Conservation (phyloP, 768 basidiomycete genomes). For the Coprinopsis strossmayeri region DNA sequence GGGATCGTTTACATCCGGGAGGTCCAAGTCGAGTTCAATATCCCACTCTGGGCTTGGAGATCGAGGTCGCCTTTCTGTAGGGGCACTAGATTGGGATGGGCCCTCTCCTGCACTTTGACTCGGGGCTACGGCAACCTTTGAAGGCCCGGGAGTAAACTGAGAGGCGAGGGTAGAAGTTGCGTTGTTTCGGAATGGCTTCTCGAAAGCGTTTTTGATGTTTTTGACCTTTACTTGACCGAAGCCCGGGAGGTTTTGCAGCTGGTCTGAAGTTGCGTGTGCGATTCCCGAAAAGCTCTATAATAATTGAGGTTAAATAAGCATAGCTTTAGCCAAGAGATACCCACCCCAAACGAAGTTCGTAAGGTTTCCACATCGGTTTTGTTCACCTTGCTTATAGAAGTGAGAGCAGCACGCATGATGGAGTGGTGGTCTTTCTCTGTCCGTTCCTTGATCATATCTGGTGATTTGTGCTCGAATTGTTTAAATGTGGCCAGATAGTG, state of each 20-base stretch:
- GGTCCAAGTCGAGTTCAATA: slow-evolving; percentile 52
- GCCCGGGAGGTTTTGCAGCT: slow-evolving; percentile 80
- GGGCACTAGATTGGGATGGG: neutral
- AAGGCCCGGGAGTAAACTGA: slow-evolving; percentile 4
- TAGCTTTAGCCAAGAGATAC: slow-evolving; percentile 19
- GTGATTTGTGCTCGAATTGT: slow-evolving; percentile 88
- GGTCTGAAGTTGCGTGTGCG: slow-evolving; percentile 62
- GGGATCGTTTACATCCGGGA: slow-evolving; percentile 1
- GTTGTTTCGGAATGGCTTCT: slow-evolving; percentile 76
- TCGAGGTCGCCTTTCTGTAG: slow-evolving; percentile 18
- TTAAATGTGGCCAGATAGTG: slow-evolving; percentile 90
- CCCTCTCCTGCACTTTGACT: neutral
- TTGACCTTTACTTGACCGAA: slow-evolving; percentile 93
- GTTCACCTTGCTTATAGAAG: slow-evolving; percentile 89
- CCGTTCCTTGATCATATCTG: slow-evolving; percentile 91
- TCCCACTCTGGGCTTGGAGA: slow-evolving; percentile 65
- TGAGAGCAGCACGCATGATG: slow-evolving; percentile 75
- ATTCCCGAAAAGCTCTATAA: slow-evolving; percentile 82
- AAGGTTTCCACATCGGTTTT: slow-evolving; percentile 96
- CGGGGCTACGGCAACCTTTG: neutral
- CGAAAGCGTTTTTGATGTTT: slow-evolving; percentile 86
- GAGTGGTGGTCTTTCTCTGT: slow-evolving; percentile 85
- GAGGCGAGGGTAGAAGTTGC: slow-evolving; percentile 38
- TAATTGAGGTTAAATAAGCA: neutral
- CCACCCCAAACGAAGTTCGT: slow-evolving; percentile 84